A percentile compares a stretch with the other conserved stretches of the same genome.
phyloP scores from a whole-genome alignment of 2,329 filamentous ascomycete genomes.

The Pyrenochaeta sp. region DNA sequence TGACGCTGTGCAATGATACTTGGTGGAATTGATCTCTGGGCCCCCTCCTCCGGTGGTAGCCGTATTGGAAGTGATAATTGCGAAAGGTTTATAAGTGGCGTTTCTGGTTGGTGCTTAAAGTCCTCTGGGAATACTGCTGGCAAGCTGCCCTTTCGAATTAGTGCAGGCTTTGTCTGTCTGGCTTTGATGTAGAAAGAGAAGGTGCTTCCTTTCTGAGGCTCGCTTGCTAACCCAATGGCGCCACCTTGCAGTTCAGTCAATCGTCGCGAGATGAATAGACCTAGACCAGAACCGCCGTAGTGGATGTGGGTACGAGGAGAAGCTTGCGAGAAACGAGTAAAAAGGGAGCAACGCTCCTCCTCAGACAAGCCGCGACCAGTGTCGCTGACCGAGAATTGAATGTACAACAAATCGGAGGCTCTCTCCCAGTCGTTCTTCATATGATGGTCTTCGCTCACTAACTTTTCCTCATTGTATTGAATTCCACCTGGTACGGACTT shows the following conservation, averaged over 20 bases:
- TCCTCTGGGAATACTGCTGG: slow-evolving; percentile 30
- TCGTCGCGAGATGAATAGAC: slow-evolving; percentile 43
- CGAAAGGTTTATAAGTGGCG: slow-evolving; percentile 5
- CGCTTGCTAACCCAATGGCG: slow-evolving; percentile 37
- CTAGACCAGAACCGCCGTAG: slow-evolving; percentile 51
- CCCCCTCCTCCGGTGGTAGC: neutral
- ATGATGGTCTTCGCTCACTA: slow-evolving; percentile 28
- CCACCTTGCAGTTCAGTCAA: slow-evolving; percentile 46
- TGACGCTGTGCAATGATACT: neutral
- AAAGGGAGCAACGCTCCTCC: slow-evolving; percentile 44
- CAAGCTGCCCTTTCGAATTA: slow-evolving; percentile 23
- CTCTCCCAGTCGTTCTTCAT: slow-evolving; percentile 44
- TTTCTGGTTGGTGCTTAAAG: slow-evolving; percentile 23
- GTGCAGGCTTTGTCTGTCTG: slow-evolving; percentile 16
- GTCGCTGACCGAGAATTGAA: slow-evolving; percentile 49
- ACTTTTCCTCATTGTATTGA: slow-evolving; percentile 35
- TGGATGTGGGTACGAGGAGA: slow-evolving; percentile 44
- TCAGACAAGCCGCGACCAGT: slow-evolving; percentile 52
- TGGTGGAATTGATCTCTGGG: neutral
- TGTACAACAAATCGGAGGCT: slow-evolving; percentile 37
- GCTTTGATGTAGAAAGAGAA: slow-evolving; percentile 46
- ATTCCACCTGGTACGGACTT: slow-evolving; percentile 39
- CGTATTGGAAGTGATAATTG: slow-evolving; percentile 9
- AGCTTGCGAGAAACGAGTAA: slow-evolving; percentile 43
- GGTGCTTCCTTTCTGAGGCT: slow-evolving; percentile 35